Evolutionary conservation across 352 stramenopile species (phyloP).

Genomic region (Blastocystis sp.): DNA sequence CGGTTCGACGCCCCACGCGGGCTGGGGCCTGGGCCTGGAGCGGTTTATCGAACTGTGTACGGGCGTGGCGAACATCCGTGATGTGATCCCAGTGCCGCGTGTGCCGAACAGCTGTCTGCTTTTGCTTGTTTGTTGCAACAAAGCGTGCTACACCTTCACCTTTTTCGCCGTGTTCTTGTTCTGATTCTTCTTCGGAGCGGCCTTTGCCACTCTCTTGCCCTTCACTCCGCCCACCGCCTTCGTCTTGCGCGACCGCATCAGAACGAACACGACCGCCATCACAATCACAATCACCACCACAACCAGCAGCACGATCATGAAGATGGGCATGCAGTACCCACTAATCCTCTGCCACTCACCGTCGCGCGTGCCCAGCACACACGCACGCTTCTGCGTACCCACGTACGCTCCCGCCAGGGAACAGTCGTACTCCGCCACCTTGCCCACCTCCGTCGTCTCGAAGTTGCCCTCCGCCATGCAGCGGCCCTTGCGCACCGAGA

Average conservation of each 20-base stretch:
- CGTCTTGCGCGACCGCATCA: neutral
- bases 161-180: neutral
- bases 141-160: neutral
- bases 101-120: constrained; percentile 77
- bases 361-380: constrained; percentile 6
- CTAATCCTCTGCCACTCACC: constrained; percentile 17
- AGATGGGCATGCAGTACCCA: constrained; percentile 28
- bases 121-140: constrained; percentile 23
- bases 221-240: neutral
- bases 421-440: constrained; percentile 15
- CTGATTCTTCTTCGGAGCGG: neutral
- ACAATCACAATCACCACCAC: constrained; percentile 44
- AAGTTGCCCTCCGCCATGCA: constrained; percentile 32
- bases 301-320: constrained; percentile 19
- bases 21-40: constrained; percentile 93
- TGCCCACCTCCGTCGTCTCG: constrained; percentile 16
- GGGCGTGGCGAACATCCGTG: constrained; percentile 91
- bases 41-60: constrained; percentile 86
- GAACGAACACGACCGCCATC: neutral
- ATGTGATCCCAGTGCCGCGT: constrained; percentile 90
- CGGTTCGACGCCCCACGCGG: constrained; percentile 83
- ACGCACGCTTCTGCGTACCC: constrained; percentile 32
- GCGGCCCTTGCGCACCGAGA: constrained; percentile 24
- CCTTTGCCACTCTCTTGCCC: neutral
- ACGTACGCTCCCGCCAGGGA: neutral